Evolutionary conservation across 1,284 basidiomycete genomes (phyloP).

Genomic region (Trichosporon sp.): DNA sequence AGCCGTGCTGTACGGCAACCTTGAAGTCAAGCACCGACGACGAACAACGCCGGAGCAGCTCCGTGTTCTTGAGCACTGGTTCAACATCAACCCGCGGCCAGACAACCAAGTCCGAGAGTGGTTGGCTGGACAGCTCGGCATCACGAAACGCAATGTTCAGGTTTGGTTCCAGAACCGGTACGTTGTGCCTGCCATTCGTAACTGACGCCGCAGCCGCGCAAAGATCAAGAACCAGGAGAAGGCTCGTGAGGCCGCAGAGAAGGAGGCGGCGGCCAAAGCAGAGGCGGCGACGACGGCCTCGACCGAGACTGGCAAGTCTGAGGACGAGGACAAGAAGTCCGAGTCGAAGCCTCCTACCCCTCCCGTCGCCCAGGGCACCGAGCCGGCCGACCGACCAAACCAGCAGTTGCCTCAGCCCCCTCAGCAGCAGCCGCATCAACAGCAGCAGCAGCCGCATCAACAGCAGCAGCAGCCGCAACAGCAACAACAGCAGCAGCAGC

Average conservation of each 20-base stretch:
- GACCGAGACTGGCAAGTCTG: background rate
- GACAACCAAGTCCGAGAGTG: conserved; percentile 76
- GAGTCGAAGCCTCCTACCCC: conserved; percentile 5
- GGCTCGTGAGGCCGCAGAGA: conserved; percentile 42
- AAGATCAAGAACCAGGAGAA: conserved; percentile 70
- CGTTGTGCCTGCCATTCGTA: conserved; percentile 33
- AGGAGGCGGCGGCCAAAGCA: conserved; percentile 34
- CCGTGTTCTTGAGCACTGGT: conserved; percentile 80
- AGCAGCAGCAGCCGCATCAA: background rate
- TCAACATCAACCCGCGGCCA: conserved; percentile 83
- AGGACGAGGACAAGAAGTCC: background rate
- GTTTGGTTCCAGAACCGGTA: conserved; percentile 93
- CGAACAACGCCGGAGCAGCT: conserved; percentile 80
- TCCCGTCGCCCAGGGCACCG: background rate
- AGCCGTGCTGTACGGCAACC: conserved; percentile 38
- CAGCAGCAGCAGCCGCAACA: too few species aligned
- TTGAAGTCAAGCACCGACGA: conserved; percentile 77
- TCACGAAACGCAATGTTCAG: conserved; percentile 90
- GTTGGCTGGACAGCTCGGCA: conserved; percentile 77
- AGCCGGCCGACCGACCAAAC: background rate
- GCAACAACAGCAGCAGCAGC: background rate
- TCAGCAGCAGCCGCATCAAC: background rate
- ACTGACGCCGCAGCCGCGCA: conserved; percentile 63
- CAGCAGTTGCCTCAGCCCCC: background rate
- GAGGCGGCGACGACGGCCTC: conserved; percentile 22